Evolutionary conservation across 352 stramenopile genomes (phyloP), one percentile per base, ranked within the genome.

Genomic region (Pythium brachiatum): DNA sequence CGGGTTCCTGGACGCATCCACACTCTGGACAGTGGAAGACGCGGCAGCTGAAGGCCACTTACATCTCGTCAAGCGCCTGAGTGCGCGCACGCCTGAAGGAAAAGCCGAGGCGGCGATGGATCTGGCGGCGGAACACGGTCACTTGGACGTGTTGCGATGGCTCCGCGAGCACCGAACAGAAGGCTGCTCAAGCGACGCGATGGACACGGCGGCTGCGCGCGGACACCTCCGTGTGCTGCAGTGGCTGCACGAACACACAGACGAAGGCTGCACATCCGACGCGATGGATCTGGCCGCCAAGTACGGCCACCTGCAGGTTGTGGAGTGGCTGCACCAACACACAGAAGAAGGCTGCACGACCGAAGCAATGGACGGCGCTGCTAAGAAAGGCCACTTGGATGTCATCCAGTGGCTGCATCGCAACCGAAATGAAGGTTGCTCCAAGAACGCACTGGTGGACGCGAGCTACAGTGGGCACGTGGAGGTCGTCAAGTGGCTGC

Each of bases 401-500:
- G 38, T 76, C 2, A 54, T 82, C 13, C 60, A 70, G 25, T 83
- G 61, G 58, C 66, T 83, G 20, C 68, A 81, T 50, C 53, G 56
- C 16, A 20, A 69, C 27, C 67, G 72, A 1, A 39, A 65, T 3
- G 74, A 83, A 70, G 76, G 79, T 27, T 84, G 74, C 57, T 74
- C 76, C 8, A 66, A 61, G 51, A 69, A 69, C 15, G 77, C 79
- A 13, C 60, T 86, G 36, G 51, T 73, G 38, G 69, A 78, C 29
- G 79, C 79, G 25, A 73, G 73, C 27, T 71, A 69, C 39, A 53
- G 26, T 32, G 79, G 77, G 1, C 73, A 87, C 25, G 5, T 64
- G 18, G 50, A 60, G 2, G 64, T 83, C 2, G 75, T 78, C n/a
- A 66, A 76, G 57, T 85, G 75, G 70, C 59, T 85, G 31, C 60